Conservation (phyloP, 805 yeast genomes). For the Sporopachydermia quercuum region DNA sequence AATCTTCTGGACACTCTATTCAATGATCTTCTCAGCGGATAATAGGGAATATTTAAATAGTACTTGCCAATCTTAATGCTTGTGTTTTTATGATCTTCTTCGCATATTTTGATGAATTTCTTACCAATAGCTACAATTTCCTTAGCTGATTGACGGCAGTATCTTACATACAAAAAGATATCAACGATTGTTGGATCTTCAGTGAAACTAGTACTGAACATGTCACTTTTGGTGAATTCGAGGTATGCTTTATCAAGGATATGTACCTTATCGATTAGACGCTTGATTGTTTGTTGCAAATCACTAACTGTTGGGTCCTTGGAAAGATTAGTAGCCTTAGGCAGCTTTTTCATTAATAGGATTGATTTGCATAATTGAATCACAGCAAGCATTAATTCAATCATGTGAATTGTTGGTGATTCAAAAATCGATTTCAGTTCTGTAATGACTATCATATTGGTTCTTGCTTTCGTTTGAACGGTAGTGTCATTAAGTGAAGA, state of each 20-base stretch:
- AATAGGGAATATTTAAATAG: constrained; percentile 20
- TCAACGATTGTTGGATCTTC: constrained; percentile 22
- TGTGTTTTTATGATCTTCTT: no score
- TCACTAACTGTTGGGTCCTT: constrained; percentile 4
- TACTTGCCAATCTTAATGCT: constrained; percentile 21
- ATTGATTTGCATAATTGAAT: no score
- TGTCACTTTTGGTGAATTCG: constrained; percentile 21
- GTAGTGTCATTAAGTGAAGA: no score
- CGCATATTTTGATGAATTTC: background rate
- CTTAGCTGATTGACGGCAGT: constrained; percentile 26
- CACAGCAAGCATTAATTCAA: constrained; percentile 1
- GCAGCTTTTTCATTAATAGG: no score
- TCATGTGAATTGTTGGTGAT: constrained; percentile 3
- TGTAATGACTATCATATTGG: no score
- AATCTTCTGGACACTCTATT: constrained; percentile 27
- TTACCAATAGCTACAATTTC: constrained; percentile 12
- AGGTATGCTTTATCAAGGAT: constrained; percentile 22
- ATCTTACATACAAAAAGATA: constrained; percentile 25
- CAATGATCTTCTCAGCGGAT: constrained; percentile 26
- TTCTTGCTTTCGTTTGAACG: no score
- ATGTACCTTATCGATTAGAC: constrained; percentile 17
- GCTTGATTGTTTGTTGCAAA: constrained; percentile 9
- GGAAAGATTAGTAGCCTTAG: no score
- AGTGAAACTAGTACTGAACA: constrained; percentile 22
- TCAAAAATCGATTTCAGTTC: no score